Evolutionary conservation across 1,139 yeast species (phyloP).

Genomic region (Saccharomycopsis crataegensis): DNA sequence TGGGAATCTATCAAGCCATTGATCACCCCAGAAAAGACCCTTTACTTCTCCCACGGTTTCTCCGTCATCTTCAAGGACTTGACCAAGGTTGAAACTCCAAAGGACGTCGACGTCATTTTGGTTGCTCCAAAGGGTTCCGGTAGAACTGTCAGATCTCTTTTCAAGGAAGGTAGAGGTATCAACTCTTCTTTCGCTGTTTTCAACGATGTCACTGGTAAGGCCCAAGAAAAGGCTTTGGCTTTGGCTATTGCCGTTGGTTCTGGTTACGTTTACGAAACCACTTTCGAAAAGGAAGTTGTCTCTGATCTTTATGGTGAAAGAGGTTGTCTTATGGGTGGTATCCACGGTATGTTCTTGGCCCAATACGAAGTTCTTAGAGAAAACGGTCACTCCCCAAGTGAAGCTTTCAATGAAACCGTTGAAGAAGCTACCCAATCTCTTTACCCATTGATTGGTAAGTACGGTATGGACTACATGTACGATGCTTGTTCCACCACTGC

Average conservation of each 20-base stretch:
- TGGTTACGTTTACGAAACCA: constrained; percentile 99
- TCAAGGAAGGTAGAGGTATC: constrained; percentile 99
- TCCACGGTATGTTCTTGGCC: constrained; percentile 99
- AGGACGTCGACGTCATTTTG: constrained; percentile 89
- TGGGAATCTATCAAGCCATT: constrained; percentile 83
- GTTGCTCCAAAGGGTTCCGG: constrained; percentile 99
- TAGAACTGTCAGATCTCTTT: constrained; percentile 97
- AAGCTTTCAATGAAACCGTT: constrained; percentile 99
- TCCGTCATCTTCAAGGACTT: constrained; percentile 98
- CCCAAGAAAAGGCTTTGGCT: constrained; percentile 98
- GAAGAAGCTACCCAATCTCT: constrained; percentile 99
- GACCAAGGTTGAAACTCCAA: constrained; percentile 94
- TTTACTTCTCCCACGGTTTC: constrained; percentile 99
- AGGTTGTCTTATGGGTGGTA: constrained; percentile 99
- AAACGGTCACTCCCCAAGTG: constrained; percentile 99
- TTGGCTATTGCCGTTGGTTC: constrained; percentile 99
- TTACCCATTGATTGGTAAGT: constrained; percentile 97
- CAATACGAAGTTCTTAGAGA: constrained; percentile 99
- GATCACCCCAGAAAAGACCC: constrained; percentile 93
- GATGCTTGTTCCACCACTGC: constrained; percentile 99
- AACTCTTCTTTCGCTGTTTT: constrained; percentile 99
- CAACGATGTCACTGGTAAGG: constrained; percentile 99
- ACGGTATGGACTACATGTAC: constrained; percentile 99
- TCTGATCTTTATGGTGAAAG: constrained; percentile 99
- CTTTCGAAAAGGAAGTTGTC: constrained; percentile 98